phyloP scores from a whole-genome alignment of 2,329 filamentous ascomycete genomes.

The Aspergillus latus region DNA sequence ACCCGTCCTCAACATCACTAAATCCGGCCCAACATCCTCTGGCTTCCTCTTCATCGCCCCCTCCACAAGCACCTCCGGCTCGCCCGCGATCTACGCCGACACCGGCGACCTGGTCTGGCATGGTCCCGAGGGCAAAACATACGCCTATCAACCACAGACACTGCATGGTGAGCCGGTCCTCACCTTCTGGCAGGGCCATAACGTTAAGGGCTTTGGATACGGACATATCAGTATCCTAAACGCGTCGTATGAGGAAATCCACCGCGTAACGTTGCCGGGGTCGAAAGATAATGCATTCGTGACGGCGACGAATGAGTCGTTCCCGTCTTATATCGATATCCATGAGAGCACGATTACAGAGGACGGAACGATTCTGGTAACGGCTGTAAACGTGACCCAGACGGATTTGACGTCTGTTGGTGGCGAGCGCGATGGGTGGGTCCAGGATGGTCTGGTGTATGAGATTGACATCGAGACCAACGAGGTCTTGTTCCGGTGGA shows the following conservation, averaged over 20 bases:
- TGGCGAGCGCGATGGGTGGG: conserved; percentile 26
- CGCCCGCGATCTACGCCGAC: conserved; percentile 11
- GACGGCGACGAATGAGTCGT: conserved; percentile 12
- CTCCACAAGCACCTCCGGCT: not conserved
- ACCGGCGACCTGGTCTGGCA: conserved; percentile 30
- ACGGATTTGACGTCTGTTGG: conserved; percentile 23
- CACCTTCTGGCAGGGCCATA: conserved; percentile 27
- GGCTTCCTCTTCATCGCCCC: not conserved
- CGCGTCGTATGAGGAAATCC: conserved; percentile 22
- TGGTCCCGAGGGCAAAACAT: conserved; percentile 19
- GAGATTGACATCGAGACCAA: conserved; percentile 30
- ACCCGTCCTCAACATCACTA: not conserved
- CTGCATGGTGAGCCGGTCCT: conserved; percentile 25
- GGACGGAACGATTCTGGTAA: conserved; percentile 25
- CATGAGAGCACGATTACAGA: conserved; percentile 27
- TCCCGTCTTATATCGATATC: conserved; percentile 26
- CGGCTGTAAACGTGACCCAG: conserved; percentile 25
- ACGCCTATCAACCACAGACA: conserved; percentile 21
- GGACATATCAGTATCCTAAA: conserved; percentile 22
- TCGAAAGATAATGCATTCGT: conserved; percentile 14
- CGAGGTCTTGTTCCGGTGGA: conserved; percentile 28
- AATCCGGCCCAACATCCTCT: not conserved
- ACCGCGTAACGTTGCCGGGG: conserved; percentile 20
- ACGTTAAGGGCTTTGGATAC: conserved; percentile 22
- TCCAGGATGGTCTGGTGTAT: conserved; percentile 29